Evolutionary conservation across 169 alveolate species (phyloP).

Genomic region (Perkinsus olseni): DNA sequence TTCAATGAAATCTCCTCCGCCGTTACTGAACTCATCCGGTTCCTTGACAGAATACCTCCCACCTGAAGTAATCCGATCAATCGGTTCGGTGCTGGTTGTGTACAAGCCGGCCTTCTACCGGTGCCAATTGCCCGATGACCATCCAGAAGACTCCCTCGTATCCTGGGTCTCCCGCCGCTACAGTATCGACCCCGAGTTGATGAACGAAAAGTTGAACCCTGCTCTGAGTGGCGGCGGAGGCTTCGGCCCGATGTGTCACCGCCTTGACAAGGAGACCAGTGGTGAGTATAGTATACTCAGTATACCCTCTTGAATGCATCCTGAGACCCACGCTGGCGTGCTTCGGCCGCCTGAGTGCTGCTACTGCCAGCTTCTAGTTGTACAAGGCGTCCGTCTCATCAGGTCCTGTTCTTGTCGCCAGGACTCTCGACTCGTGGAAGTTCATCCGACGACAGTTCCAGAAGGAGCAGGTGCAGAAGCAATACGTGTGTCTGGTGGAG

Average conservation of each 20-base stretch:
- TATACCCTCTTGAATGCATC: slow-evolving; percentile 30
- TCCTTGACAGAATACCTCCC: not conserved
- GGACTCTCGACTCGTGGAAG: slow-evolving; percentile 30
- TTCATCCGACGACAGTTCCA: slow-evolving; percentile 34
- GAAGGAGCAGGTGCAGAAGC: slow-evolving; percentile 30
- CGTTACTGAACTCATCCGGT: not conserved
- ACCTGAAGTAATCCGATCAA: not conserved
- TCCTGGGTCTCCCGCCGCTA: not conserved
- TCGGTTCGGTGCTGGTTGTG: not conserved
- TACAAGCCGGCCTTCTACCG: slow-evolving; percentile 9
- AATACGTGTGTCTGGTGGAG: slow-evolving; percentile 30
- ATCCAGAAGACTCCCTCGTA: not conserved
- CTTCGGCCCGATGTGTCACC: slow-evolving; percentile 14
- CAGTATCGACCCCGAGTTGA: not conserved
- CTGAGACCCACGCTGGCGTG: too few relatives aligned
- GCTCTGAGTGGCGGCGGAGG: slow-evolving; percentile 1
- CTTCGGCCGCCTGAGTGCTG: too few relatives aligned
- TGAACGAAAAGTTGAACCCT: not conserved
- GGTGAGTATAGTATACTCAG: slow-evolving; percentile 24
- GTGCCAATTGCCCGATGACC: slow-evolving; percentile 1
- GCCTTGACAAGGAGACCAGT: slow-evolving; percentile 14
- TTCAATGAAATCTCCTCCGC: not conserved
- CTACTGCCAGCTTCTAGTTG: too few relatives aligned
- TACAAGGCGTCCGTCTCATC: not conserved
- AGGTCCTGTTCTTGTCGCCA: slow-evolving; percentile 36